Evolutionary conservation across 2,329 filamentous ascomycete species (phyloP), one percentile per base, ranked within the genome.

Genomic region (Delphinella strobiligena): DNA sequence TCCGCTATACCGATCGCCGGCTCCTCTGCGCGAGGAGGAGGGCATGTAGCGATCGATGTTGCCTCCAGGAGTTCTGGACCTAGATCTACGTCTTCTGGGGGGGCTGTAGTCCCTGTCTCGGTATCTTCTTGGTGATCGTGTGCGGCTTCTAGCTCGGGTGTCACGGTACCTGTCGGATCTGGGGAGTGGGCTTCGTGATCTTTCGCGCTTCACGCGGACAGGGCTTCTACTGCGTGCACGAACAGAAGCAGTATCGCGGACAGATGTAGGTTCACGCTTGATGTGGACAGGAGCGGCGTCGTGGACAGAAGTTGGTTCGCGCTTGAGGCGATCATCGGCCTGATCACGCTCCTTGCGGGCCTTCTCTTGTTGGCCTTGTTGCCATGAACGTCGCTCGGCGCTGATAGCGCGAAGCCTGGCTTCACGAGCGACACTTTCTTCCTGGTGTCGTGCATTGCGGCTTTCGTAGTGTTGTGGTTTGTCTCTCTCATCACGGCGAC

Each of bases 101-200:
- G 64, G 58, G 15, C 68, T 63, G 2, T 63, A 55, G 12, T 63
- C 61, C 5, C 63, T 52, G 12, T 63, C 64, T 41, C 61, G 50
- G 15, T 61, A 61, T 3, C 34, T 37, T 18, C 18, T 17, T 17
- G 14, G 2, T 10, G 14, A 35, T 12, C 18, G 9, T 5, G 9
- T 19, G 17, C 35, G 59, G 56, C 5, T 62, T 58, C 33, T 60
- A 31, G 12, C 44, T 45, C 30, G 42, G 19, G 16, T 44, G 37
- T 31, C 41, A 12, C 36, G 40, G 36, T 43, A 42, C 11, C 29
- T 33, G 11, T 18, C n/a, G 15, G n/a, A n/a, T 5, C 36, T 18
- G 14, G 17, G 15, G 1, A 38, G 14, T 11, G 36, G 40, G 33
- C 42, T 42, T n/a, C 36, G 31, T 12, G 40, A 43, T 17, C 44